Evolutionary conservation across 192 early-diverging fungal genomes (phyloP).

Genomic region (Rhizophagus clarus): DNA sequence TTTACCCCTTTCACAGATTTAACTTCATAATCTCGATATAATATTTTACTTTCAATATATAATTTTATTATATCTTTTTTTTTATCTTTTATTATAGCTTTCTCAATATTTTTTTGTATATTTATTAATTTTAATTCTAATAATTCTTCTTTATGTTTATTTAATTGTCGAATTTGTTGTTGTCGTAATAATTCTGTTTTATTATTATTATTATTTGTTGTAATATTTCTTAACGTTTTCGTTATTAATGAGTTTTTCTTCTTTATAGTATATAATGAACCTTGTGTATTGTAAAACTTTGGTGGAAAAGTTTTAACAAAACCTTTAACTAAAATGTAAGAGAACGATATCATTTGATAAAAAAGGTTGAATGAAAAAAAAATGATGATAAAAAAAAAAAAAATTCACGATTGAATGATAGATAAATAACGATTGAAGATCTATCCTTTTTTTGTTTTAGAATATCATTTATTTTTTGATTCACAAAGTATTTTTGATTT

Average conservation of each 20-base stretch:
- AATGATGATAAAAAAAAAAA: not conserved
- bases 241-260: not conserved
- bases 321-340: not conserved
- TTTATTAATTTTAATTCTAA: no score
- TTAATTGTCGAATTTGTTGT: not conserved
- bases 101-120: not conserved
- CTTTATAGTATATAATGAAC: not conserved
- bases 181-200: not conserved
- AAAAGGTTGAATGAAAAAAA: not conserved
- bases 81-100: not conserved
- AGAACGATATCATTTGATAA: not conserved
- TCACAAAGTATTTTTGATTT: no score
- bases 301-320: not conserved
- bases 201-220: not conserved
- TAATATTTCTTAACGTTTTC: not conserved
- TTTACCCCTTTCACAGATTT: not conserved
- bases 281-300: not conserved
- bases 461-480: no score
- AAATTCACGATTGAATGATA: no score
- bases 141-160: no score
- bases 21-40: not conserved
- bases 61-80: not conserved
- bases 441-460: no score
- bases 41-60: not conserved
- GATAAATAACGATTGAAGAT: no score